Percentiles rank a stretch among this genome's conserved stretches.
Evolutionary conservation across 1,139 yeast genomes (phyloP).

Genomic region (Kluyveromyces sp.): DNA sequence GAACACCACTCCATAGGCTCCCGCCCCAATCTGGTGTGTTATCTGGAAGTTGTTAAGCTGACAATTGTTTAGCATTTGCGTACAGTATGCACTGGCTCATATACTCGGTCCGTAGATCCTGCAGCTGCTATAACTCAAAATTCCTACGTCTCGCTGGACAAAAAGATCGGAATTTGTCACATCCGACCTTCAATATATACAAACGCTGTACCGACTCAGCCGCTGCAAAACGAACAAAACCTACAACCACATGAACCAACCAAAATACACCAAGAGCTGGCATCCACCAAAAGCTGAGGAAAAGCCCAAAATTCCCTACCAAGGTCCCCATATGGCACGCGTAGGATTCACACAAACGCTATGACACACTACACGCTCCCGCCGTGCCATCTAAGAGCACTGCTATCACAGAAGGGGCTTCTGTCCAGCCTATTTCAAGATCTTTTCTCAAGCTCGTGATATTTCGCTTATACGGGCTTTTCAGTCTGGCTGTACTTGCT

Average conservation of each 20-base stretch:
- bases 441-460: neutral
- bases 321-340: too few relatives aligned
- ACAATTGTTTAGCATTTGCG: conserved; percentile 24
- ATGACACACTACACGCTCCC: too few relatives aligned
- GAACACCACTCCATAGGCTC: conserved; percentile 84
- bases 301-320: too few relatives aligned
- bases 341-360: too few relatives aligned
- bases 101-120: too few relatives aligned
- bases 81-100: neutral
- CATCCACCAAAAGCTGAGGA: neutral
- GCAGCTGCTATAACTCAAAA: neutral
- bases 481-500: neutral
- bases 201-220: neutral
- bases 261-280: too few relatives aligned
- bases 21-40: conserved; percentile 64
- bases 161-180: neutral
- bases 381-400: too few relatives aligned
- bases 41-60: conserved; percentile 27
- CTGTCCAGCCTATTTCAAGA: neutral
- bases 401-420: too few relatives aligned
- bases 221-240: neutral
- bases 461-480: neutral
- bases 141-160: neutral
- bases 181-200: neutral
- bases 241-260: too few relatives aligned